Percentiles rank a stretch among this genome's conserved stretches.
phyloP scores from a whole-genome alignment of 2,329 filamentous ascomycete genomes.

The Helotiales sp. region DNA sequence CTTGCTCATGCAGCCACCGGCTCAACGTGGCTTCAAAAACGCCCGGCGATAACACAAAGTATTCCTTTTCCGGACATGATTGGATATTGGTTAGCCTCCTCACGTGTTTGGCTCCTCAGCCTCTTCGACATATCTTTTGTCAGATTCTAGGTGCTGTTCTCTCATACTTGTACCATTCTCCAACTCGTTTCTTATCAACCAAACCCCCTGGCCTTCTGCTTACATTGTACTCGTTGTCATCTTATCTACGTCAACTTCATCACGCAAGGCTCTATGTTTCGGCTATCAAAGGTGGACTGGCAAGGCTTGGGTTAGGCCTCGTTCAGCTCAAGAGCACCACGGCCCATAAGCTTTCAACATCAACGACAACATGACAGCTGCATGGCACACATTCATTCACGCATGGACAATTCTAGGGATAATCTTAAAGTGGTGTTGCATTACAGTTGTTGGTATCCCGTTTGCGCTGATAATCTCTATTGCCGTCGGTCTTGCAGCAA shows the following conservation, averaged over 20 bases:
- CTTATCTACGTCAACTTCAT: neutral
- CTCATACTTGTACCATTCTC: neutral
- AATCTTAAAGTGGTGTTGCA: conserved; percentile 21
- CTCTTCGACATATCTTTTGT: neutral
- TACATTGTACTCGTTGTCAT: neutral
- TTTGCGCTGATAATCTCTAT: conserved; percentile 15
- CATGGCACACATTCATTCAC: conserved; percentile 18
- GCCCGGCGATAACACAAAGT: neutral
- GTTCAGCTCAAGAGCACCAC: neutral
- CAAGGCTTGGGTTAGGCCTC: conserved; percentile 10
- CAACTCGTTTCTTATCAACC: neutral
- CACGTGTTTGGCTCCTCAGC: neutral
- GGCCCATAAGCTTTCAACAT: neutral
- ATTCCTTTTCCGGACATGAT: neutral
- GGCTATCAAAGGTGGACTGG: neutral
- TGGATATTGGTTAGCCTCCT: neutral
- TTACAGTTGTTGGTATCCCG: conserved; percentile 20
- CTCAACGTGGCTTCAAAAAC: neutral
- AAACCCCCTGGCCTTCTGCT: neutral
- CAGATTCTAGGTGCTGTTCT: neutral
- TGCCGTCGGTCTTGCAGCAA: conserved; percentile 2
- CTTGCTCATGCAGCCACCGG: neutral
- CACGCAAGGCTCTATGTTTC: neutral
- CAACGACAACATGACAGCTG: neutral
- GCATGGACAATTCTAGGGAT: conserved; percentile 20